phyloP scores from a whole-genome alignment of 1,139 yeast genomes.

The Kodamaea suecica region DNA sequence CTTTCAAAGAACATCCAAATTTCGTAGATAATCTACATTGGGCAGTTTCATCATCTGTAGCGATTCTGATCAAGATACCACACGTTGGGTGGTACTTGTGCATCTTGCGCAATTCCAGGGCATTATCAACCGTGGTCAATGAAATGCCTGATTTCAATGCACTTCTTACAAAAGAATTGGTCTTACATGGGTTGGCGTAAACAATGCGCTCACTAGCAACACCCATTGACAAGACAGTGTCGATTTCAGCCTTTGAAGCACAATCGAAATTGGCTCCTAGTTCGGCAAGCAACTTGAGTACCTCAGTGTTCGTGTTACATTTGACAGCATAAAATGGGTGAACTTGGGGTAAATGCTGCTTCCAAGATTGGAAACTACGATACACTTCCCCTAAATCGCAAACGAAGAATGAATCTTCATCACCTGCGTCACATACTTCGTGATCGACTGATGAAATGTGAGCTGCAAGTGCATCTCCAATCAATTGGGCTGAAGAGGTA shows the following conservation, averaged over 20 bases:
- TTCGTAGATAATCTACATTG: conserved; percentile 85
- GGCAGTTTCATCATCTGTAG: conserved; percentile 88
- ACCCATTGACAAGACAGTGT: conserved; percentile 59
- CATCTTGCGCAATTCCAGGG: conserved; percentile 78
- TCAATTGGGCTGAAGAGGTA: conserved; percentile 11
- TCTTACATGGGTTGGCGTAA: conserved; percentile 94
- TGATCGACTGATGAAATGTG: conserved; percentile 50
- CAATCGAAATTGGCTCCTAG: conserved; percentile 86
- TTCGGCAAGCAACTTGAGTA: conserved; percentile 54
- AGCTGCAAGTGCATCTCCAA: conserved; percentile 35
- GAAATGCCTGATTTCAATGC: conserved; percentile 56
- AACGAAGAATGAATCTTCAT: conserved; percentile 84
- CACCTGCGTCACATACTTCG: conserved; percentile 68
- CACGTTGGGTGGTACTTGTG: conserved; percentile 65
- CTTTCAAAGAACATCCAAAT: conserved; percentile 73
- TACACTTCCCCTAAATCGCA: conserved; percentile 77
- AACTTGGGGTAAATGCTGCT: conserved; percentile 60
- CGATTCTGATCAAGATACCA: conserved; percentile 71
- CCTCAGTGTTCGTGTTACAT: conserved; percentile 74
- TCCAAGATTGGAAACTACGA: conserved; percentile 64
- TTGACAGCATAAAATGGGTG: conserved; percentile 90
- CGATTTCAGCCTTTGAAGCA: conserved; percentile 86
- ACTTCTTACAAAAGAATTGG: conserved; percentile 72
- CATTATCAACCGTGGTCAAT: conserved; percentile 87
- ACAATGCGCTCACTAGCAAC: conserved; percentile 65